phyloP scores from a whole-genome alignment of 306 rosid genomes.

The Cucumis hystrix region DNA sequence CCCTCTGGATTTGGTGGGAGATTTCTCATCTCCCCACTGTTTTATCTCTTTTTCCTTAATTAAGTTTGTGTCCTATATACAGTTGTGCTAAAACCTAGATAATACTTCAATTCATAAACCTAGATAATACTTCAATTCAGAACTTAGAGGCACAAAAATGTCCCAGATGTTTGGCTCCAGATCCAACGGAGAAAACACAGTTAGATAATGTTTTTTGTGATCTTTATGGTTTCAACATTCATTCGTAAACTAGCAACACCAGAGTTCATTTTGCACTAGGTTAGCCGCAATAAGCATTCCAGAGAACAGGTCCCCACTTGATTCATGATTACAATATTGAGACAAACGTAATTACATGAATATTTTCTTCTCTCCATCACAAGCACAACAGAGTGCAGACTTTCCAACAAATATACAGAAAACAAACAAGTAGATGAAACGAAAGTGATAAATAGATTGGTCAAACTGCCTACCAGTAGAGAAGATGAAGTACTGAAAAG shows the following conservation, averaged over 20 bases:
- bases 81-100: background rate
- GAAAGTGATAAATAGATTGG: background rate
- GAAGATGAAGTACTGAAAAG: background rate
- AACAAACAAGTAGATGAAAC: background rate
- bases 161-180: background rate
- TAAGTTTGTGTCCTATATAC: background rate
- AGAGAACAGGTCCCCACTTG: background rate
- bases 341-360: background rate
- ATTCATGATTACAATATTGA: background rate
- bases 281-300: background rate
- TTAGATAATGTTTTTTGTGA: background rate
- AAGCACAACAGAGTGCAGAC: background rate
- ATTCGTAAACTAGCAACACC: no score
- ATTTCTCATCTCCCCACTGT: background rate
- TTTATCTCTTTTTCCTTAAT: background rate
- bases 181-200: background rate
- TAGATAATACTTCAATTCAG: no score
- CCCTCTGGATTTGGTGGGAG: background rate
- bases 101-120: no score
- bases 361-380: background rate
- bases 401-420: background rate
- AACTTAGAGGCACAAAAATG: background rate
- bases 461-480: background rate
- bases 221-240: background rate
- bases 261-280: background rate